These are phyloP conservation scores for Talaromyces atroroseus DNA, from an alignment of 2,329 filamentous ascomycete species.

Conservation along the genomic window DNA sequence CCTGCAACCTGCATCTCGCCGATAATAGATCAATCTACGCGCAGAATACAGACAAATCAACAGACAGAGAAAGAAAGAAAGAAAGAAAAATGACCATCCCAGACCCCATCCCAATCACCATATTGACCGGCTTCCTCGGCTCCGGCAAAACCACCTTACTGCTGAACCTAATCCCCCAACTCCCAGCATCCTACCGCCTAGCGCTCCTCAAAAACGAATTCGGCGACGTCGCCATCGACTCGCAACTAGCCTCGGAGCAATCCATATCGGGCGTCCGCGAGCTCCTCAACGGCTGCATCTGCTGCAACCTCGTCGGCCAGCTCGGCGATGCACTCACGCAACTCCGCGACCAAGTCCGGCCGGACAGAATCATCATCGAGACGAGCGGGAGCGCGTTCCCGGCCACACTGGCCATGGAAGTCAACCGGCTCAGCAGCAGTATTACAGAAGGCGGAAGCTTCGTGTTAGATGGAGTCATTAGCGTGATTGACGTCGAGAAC, in stretches of 20 bases:
- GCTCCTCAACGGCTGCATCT: constrained; percentile 94
- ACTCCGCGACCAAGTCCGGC: constrained; percentile 56
- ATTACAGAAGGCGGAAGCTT: constrained; percentile 48
- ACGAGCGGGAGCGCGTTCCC: constrained; percentile 85
- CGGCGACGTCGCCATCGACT: constrained; percentile 89
- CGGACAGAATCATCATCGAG: constrained; percentile 89
- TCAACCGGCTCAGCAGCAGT: constrained; percentile 68
- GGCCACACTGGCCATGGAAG: constrained; percentile 82
- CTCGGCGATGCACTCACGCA: constrained; percentile 73
- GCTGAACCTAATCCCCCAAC: constrained; percentile 86
- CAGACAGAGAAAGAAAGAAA: neutral
- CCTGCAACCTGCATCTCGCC: no score
- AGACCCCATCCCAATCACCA: constrained; percentile 87
- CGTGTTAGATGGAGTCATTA: constrained; percentile 78
- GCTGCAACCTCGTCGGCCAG: constrained; percentile 95
- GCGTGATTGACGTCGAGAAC: constrained; percentile 90
- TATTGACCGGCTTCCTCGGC: constrained; percentile 92
- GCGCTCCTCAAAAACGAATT: constrained; percentile 98
- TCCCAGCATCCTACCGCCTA: constrained; percentile 80
- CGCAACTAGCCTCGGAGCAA: constrained; percentile 74
- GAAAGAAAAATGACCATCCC: constrained; percentile 22
- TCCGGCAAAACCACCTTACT: constrained; percentile 96
- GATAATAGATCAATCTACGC: no score
- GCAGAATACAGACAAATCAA: neutral
- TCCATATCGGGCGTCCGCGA: constrained; percentile 88